These are phyloP conservation scores for Triticum aestivum DNA, from an alignment of 176 grass and related monocot species.

Conservation along the genomic window DNA sequence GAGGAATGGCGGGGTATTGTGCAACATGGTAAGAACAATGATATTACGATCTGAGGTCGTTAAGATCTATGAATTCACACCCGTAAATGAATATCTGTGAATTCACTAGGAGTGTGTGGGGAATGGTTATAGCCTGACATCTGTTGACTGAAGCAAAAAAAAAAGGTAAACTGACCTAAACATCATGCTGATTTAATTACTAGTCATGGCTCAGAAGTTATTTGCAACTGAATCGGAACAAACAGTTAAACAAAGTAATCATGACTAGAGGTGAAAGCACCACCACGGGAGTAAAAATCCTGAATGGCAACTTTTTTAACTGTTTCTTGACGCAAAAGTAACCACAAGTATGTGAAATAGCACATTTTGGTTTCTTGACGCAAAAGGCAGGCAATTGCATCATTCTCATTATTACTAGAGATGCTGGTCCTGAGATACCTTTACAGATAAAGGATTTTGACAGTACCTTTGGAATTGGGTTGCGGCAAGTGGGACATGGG, in stretches of 20 bases:
- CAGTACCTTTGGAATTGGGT: slow-evolving; percentile 57
- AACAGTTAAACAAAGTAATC: background rate
- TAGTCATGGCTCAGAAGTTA: background rate
- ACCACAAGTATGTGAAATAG: slow-evolving; percentile 1
- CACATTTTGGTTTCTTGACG: background rate
- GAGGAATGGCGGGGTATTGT: background rate
- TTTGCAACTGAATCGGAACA: background rate
- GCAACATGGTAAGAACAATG: background rate
- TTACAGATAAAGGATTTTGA: background rate
- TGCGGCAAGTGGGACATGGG: slow-evolving; percentile 64
- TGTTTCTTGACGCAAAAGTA: background rate
- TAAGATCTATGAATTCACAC: background rate
- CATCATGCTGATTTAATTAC: background rate
- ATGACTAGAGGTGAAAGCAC: background rate
- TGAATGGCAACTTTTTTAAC: background rate
- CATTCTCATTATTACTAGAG: background rate
- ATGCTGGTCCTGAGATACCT: background rate
- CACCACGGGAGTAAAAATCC: background rate
- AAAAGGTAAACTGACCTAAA: background rate
- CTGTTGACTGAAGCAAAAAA: background rate
- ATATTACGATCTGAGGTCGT: background rate
- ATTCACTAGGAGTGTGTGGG: background rate
- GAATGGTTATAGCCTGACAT: background rate
- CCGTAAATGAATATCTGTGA: background rate
- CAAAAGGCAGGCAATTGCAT: background rate